These are phyloP conservation scores for Scutellaria galericulata DNA, from an alignment of 257 asterid genomes.

Conservation along the genomic window DNA sequence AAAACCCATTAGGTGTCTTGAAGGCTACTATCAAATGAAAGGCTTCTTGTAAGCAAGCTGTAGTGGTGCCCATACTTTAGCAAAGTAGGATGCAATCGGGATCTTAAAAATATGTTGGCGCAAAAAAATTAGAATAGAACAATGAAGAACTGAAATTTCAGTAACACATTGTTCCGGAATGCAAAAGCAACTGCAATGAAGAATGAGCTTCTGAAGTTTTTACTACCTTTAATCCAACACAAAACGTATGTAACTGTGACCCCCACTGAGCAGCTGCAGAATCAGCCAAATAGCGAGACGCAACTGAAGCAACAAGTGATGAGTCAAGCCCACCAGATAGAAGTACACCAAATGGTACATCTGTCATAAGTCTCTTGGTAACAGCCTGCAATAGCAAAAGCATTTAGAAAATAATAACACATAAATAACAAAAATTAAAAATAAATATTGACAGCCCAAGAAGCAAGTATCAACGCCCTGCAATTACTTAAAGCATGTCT, in stretches of 20 bases:
- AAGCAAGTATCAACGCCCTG: conserved; percentile 6
- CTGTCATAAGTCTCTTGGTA: conserved; percentile 93
- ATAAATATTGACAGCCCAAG: too few species aligned
- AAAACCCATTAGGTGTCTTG: conserved; percentile 9
- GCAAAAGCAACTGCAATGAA: conserved; percentile 22
- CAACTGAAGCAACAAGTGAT: conserved; percentile 98
- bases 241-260: conserved; percentile 79
- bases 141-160: too few species aligned
- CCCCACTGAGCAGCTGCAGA: conserved; percentile 92
- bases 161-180: not conserved
- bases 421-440: too few species aligned
- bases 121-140: too few species aligned
- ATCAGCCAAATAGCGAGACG: conserved; percentile 82
- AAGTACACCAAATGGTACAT: conserved; percentile 99
- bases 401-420: conserved; percentile 12
- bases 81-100: too few species aligned
- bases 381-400: conserved; percentile 72
- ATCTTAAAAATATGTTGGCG: too few species aligned
- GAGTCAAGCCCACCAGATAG: conserved; percentile 99
- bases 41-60: conserved; percentile 6
- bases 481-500: conserved; percentile 5
- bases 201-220: conserved; percentile 20
- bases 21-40: conserved; percentile 1
- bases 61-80: not conserved
- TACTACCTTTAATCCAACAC: conserved; percentile 85